Base-by-base conservation (phyloP, 2,329 filamentous ascomycete genomes). In the Trichocomaceae sp. region DNA sequence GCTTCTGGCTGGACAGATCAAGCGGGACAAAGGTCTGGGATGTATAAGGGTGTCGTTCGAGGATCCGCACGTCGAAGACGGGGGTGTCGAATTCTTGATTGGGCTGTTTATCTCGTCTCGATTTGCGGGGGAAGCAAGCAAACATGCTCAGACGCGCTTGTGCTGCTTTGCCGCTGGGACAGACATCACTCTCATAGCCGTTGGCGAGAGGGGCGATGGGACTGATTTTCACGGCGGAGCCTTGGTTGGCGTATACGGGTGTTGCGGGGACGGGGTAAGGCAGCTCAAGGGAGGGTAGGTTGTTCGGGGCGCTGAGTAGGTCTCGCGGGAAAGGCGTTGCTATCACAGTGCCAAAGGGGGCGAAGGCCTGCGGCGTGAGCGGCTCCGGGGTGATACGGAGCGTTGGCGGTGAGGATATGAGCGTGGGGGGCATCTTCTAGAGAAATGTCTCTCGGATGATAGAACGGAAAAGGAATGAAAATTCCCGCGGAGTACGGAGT, bases 11-110 rank as follows among this genome's bases (percentile, higher is more conserved):
- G 12, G 64, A 75, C 26, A 84, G 63, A 35, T 82, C 81, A 50
- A 96, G 75, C 0, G 93, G 93, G 44, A 88, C 80, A 71, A 99
- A 97, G 0, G 90, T 96, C 75, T 99, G 93, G 1, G 88, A 88
- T 1, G 93, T 97, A 72, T 85, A 97, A 0, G 93, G 92, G 71
- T 99, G 93, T 39, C 93, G 80, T 71, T 99, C 93, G 29, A 97
- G 81, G 55, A 96, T 82, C 19, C 74, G 72, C 52, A 96, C 79
- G 46, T 81, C 76, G 67, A 96, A 88, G 3, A 80, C 60, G 54
- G 50, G 49, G 2, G 57, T 55, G 5, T 52, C 41, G 23, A 41
- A 55, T 33, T 50, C 46, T 6, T 54, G 33, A 8, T 44, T 47
- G 17, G 47, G 22, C 4, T 56, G 45, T 12, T 41, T 37, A 47